Evolutionary conservation across 805 yeast species (phyloP).

Genomic region (Kockiozyma suomiensis): DNA sequence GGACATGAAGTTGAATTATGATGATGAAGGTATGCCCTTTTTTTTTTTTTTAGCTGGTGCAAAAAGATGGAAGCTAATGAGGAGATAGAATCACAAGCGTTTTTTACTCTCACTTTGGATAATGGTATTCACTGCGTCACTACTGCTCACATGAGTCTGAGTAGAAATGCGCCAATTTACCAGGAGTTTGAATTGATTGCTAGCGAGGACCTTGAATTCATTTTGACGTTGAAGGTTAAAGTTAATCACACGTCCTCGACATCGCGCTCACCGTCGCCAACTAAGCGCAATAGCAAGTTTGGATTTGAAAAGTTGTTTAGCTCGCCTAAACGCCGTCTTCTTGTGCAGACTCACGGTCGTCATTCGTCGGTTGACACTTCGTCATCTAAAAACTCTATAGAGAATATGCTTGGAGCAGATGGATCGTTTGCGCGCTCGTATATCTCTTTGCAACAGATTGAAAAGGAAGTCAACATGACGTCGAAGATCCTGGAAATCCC

Average conservation of each 20-base stretch:
- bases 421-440: slow-evolving; percentile 88
- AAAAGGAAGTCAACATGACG: slow-evolving; percentile 57
- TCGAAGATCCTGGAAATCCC: slow-evolving; percentile 57
- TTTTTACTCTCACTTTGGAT: slow-evolving; percentile 58
- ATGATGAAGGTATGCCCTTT: slow-evolving; percentile 7
- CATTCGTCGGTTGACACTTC: not conserved
- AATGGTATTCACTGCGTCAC: slow-evolving; percentile 80
- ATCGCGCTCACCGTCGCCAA: slow-evolving; percentile 20
- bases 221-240: slow-evolving; percentile 66
- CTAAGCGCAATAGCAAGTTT: slow-evolving; percentile 24
- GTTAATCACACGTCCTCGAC: slow-evolving; percentile 48
- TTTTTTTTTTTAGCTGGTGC: not conserved
- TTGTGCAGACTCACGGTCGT: slow-evolving; percentile 33
- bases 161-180: slow-evolving; percentile 47
- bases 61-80: slow-evolving; percentile 36
- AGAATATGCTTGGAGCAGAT: slow-evolving; percentile 68
- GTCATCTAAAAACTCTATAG: slow-evolving; percentile 47
- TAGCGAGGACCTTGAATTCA: slow-evolving; percentile 56
- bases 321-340: slow-evolving; percentile 24
- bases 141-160: slow-evolving; percentile 54
- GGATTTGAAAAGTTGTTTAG: slow-evolving; percentile 20
- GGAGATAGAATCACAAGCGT: slow-evolving; percentile 45
- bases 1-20: slow-evolving; percentile 49
- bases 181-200: slow-evolving; percentile 78
- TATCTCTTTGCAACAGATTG: slow-evolving; percentile 62